Conservation (phyloP, 139 green algal species). For the Micromonas pusilla region DNA sequence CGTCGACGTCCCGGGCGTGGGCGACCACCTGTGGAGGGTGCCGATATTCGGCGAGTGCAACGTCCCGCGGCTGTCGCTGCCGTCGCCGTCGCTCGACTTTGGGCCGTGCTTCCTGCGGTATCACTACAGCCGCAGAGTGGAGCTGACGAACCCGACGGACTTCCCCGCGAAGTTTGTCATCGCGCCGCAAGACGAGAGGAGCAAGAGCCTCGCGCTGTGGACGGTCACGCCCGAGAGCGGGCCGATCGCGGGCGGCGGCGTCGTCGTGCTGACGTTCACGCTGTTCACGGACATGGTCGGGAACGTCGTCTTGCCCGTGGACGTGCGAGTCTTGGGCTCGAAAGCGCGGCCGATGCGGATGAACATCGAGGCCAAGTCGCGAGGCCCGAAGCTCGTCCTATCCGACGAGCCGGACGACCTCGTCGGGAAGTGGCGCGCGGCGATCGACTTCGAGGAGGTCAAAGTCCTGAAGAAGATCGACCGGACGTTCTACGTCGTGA, state of each 20-base stretch:
- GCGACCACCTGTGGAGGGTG: constrained; percentile 33
- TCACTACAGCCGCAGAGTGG: constrained; percentile 53
- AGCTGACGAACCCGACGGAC: constrained; percentile 57
- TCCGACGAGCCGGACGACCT: background rate
- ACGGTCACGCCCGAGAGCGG: constrained; percentile 42
- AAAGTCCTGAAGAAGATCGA: constrained; percentile 53
- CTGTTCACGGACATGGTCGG: constrained; percentile 55
- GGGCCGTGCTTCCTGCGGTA: constrained; percentile 60
- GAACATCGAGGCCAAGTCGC: constrained; percentile 50
- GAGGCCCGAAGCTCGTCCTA: constrained; percentile 57
- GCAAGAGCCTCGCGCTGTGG: constrained; percentile 49
- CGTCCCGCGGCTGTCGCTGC: constrained; percentile 55
- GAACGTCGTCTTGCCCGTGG: constrained; percentile 59
- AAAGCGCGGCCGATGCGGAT: constrained; percentile 50
- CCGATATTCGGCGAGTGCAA: constrained; percentile 54
- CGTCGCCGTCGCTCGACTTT: constrained; percentile 51
- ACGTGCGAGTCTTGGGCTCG: constrained; percentile 50
- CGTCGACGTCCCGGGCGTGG: constrained; percentile 59
- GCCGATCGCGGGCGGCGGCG: constrained; percentile 48
- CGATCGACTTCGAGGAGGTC: constrained; percentile 55
- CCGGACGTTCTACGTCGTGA: constrained; percentile 50
- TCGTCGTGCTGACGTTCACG: constrained; percentile 48
- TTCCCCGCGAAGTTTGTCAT: constrained; percentile 71
- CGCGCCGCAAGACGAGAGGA: constrained; percentile 51
- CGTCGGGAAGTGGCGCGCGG: background rate